These are phyloP conservation scores for Stemphylium vesicarium DNA, from an alignment of 2,329 filamentous ascomycete species.

Conservation along the genomic window DNA sequence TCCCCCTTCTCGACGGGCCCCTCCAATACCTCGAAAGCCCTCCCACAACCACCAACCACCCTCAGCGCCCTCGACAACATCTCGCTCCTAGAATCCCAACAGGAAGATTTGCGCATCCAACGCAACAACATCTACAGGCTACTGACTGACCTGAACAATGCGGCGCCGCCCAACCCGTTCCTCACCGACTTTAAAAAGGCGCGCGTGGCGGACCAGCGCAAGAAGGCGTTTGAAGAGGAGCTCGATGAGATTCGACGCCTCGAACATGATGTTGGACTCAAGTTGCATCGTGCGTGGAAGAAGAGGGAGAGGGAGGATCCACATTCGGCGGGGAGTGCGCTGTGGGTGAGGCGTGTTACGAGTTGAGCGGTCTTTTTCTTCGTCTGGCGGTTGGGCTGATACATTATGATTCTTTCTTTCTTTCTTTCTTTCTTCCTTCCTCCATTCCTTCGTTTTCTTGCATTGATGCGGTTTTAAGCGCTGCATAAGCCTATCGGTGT, in stretches of 20 bases:
- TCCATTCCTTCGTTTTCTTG: background rate
- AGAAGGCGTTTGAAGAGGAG: conserved; percentile 48
- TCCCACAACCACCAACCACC: conserved; percentile 47
- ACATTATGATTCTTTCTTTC: background rate
- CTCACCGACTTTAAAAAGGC: conserved; percentile 46
- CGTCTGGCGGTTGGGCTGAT: background rate
- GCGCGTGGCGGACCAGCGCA: conserved; percentile 42
- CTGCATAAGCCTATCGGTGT: background rate
- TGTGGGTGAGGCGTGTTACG: conserved; percentile 51
- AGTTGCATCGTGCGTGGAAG: conserved; percentile 49
- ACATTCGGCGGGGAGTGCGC: conserved; percentile 36
- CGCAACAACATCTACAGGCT: conserved; percentile 47
- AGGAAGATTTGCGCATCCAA: conserved; percentile 48
- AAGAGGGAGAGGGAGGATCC: conserved; percentile 49
- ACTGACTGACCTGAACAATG: conserved; percentile 44
- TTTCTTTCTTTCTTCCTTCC: no score
- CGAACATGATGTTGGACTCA: conserved; percentile 51
- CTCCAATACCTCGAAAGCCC: conserved; percentile 43
- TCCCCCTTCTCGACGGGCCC: conserved; percentile 33
- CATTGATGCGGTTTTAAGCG: conserved; percentile 47
- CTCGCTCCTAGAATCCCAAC: conserved; percentile 46
- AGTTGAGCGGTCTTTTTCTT: conserved; percentile 1
- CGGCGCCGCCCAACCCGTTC: conserved; percentile 47
- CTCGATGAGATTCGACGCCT: conserved; percentile 45
- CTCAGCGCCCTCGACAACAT: conserved; percentile 46